Conservation (phyloP, 257 asterid species). For the Linaria vulgaris region DNA sequence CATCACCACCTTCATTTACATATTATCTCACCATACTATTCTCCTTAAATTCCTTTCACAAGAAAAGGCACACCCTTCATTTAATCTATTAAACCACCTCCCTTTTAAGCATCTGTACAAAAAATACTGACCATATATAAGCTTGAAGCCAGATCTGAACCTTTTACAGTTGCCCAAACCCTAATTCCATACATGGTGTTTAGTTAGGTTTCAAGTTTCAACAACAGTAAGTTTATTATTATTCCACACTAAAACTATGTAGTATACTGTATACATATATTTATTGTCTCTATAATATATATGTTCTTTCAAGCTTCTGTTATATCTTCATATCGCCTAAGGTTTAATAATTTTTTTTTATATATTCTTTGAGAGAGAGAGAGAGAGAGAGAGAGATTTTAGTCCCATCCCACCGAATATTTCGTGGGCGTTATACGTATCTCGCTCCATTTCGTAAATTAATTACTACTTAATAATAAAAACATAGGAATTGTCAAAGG, state of each 20-base stretch:
- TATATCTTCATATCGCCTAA: no score
- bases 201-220: constrained; percentile 22
- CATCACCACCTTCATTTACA: not conserved
- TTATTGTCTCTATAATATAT: no score
- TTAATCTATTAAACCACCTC: constrained; percentile 17
- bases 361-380: constrained; percentile 18
- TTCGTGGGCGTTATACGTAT: constrained; percentile 30
- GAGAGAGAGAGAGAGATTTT: constrained; percentile 9
- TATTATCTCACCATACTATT: constrained; percentile 25
- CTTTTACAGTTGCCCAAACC: constrained; percentile 24
- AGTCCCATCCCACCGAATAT: constrained; percentile 28
- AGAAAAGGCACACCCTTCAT: constrained; percentile 41
- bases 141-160: constrained; percentile 42
- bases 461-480: not conserved
- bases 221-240: constrained; percentile 25
- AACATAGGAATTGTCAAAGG: constrained; percentile 26
- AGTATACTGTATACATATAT: no score
- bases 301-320: no score
- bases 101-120: not conserved
- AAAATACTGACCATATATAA: constrained; percentile 8
- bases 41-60: constrained; percentile 77
- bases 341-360: not conserved
- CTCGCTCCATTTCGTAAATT: constrained; percentile 30
- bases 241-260: no score
- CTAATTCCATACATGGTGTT: constrained; percentile 32